These are phyloP conservation scores for Drechslerella coelobrocha DNA, from an alignment of 2,329 filamentous ascomycete species.

Conservation along the genomic window DNA sequence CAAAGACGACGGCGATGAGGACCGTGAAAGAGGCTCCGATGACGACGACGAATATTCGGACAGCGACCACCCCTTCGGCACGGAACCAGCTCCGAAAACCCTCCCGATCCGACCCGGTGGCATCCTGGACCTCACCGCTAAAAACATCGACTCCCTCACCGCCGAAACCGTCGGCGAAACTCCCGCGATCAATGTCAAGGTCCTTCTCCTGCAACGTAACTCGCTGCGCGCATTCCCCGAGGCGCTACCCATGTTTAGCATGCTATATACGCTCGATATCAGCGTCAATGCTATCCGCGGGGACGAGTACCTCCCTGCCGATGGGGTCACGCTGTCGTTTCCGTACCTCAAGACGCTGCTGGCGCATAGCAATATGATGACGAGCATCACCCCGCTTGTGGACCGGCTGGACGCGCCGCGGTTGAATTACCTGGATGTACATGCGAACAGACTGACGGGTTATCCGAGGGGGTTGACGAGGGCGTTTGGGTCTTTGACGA, in stretches of 20 bases:
- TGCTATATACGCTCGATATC: slow-evolving; percentile 74
- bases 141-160: slow-evolving; percentile 66
- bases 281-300: slow-evolving; percentile 75
- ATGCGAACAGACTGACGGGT: slow-evolving; percentile 77
- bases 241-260: slow-evolving; percentile 71
- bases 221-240: slow-evolving; percentile 73
- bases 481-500: slow-evolving; percentile 72
- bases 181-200: slow-evolving; percentile 62
- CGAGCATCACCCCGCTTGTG: slow-evolving; percentile 71
- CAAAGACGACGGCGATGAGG: slow-evolving; percentile 56
- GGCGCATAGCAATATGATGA: slow-evolving; percentile 75
- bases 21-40: no score
- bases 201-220: slow-evolving; percentile 79
- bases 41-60: slow-evolving; percentile 21
- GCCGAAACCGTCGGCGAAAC: slow-evolving; percentile 59
- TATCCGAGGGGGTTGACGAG: slow-evolving; percentile 70
- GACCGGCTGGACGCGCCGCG: slow-evolving; percentile 73
- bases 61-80: slow-evolving; percentile 48
- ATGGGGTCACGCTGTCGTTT: slow-evolving; percentile 68
- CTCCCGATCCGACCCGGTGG: slow-evolving; percentile 65
- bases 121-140: slow-evolving; percentile 73
- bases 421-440: slow-evolving; percentile 79
- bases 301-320: slow-evolving; percentile 66
- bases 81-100: slow-evolving; percentile 52
- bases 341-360: slow-evolving; percentile 79